Conservation (phyloP, 2,329 filamentous ascomycete species). For the Cladosporium velox region DNA sequence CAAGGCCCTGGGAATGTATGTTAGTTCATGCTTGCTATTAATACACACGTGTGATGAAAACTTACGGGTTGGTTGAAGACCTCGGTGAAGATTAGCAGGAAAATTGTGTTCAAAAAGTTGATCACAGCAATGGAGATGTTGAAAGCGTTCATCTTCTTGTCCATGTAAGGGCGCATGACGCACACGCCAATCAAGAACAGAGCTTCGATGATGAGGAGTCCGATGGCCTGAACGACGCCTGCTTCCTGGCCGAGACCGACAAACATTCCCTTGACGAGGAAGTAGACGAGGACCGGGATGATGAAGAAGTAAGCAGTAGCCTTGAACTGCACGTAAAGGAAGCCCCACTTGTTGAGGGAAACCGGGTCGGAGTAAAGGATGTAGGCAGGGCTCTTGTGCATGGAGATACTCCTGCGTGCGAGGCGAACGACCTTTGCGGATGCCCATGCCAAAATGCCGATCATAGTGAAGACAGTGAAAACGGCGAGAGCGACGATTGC, state of each 20-base stretch:
- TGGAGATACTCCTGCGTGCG: constrained; percentile 80
- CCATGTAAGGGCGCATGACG: constrained; percentile 92
- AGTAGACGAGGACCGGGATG: constrained; percentile 74
- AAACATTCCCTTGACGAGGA: constrained; percentile 85
- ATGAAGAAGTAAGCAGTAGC: constrained; percentile 96
- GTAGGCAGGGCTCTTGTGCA: constrained; percentile 96
- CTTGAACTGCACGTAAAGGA: constrained; percentile 95
- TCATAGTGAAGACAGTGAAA: constrained; percentile 83
- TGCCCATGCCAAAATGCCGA: constrained; percentile 78
- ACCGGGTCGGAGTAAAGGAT: constrained; percentile 96
- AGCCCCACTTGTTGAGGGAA: constrained; percentile 95
- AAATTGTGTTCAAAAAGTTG: constrained; percentile 89
- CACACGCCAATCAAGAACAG: constrained; percentile 73
- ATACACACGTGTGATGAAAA: neutral
- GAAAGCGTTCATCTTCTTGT: constrained; percentile 96
- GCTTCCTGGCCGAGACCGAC: constrained; percentile 75
- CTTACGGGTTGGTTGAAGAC: constrained; percentile 79
- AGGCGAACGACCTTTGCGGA: constrained; percentile 86
- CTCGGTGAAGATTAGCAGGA: constrained; percentile 83
- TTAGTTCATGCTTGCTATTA: neutral
- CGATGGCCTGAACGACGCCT: constrained; percentile 74
- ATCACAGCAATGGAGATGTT: constrained; percentile 89
- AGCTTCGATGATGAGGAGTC: constrained; percentile 80
- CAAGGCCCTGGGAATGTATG: constrained; percentile 57
- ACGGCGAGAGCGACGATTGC: constrained; percentile 85